Percentiles rank a stretch among this genome's conserved stretches.
Evolutionary conservation across 768 basidiomycete genomes (phyloP).

Genomic region (Podaxis sp.): DNA sequence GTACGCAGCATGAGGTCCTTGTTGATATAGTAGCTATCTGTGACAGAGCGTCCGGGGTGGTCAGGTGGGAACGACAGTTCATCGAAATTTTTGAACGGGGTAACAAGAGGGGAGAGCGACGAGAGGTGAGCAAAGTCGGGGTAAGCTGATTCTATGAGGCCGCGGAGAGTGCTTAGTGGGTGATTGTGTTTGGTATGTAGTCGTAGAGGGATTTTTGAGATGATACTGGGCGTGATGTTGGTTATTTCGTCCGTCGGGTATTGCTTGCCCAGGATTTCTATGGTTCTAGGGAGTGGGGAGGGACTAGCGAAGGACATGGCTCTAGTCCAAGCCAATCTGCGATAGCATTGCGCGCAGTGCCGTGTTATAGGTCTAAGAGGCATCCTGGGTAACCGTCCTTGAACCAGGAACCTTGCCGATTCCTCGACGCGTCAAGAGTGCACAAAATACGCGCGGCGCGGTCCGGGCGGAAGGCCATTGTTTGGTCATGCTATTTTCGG

Average conservation of each 20-base stretch:
- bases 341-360: not conserved
- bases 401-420: not conserved
- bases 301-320: slow-evolving; percentile 6
- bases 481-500: slow-evolving; percentile 11
- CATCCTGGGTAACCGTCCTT: not conserved
- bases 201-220: slow-evolving; percentile 72
- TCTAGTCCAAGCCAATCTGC: not conserved
- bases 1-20: slow-evolving; percentile 89
- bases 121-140: slow-evolving; percentile 68
- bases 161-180: slow-evolving; percentile 83
- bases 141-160: slow-evolving; percentile 84
- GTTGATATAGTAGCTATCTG: slow-evolving; percentile 97
- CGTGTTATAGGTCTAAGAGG: not conserved
- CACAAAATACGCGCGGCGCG: not conserved
- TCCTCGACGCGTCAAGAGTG: not conserved
- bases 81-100: slow-evolving; percentile 92
- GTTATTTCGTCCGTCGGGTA: slow-evolving; percentile 79
- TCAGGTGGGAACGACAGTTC: slow-evolving; percentile 91
- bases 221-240: slow-evolving; percentile 84
- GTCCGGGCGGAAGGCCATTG: not conserved
- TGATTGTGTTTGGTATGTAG: slow-evolving; percentile 79
- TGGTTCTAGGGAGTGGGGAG: slow-evolving; percentile 4
- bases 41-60: slow-evolving; percentile 87
- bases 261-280: slow-evolving; percentile 59
- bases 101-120: slow-evolving; percentile 85